Conservation (phyloP, 352 stramenopile genomes). For the Aphanomyces stellatus region DNA sequence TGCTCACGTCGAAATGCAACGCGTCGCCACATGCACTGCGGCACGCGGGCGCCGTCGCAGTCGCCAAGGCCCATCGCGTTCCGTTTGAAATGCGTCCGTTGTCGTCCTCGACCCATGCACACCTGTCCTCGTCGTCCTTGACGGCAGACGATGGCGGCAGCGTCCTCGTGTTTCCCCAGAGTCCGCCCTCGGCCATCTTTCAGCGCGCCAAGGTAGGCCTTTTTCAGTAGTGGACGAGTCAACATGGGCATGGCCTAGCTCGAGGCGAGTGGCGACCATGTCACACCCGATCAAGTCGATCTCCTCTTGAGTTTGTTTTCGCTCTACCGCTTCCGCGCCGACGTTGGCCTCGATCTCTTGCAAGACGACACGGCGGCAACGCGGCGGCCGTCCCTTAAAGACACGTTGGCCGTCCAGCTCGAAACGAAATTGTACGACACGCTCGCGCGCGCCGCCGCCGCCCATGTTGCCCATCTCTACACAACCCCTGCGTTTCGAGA, state of each 20-base stretch:
- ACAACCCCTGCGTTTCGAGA: constrained; percentile 43
- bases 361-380: constrained; percentile 12
- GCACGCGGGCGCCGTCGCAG: not conserved
- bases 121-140: too few relatives aligned
- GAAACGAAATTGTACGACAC: constrained; percentile 70
- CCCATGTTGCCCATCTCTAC: constrained; percentile 53
- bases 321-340: constrained; percentile 75
- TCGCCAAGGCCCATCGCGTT: not conserved
- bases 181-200: constrained; percentile 61
- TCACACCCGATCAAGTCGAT: constrained; percentile 41
- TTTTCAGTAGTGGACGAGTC: constrained; percentile 25
- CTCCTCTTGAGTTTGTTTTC: constrained; percentile 74
- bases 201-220: constrained; percentile 35
- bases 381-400: constrained; percentile 29
- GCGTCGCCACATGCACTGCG: not conserved
- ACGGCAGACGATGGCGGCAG: constrained; percentile 50
- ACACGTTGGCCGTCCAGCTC: constrained; percentile 46
- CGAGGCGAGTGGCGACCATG: too few relatives aligned
- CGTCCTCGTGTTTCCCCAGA: constrained; percentile 65
- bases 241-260: too few relatives aligned
- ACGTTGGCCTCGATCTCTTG: constrained; percentile 52
- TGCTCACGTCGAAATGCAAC: constrained; percentile 30
- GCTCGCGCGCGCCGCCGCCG: constrained; percentile 56
- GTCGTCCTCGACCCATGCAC: not conserved
- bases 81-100: constrained; percentile 11